Base-by-base conservation (phyloP, 169 alveolate genomes). In the Haemoproteus tartakovskyi region DNA sequence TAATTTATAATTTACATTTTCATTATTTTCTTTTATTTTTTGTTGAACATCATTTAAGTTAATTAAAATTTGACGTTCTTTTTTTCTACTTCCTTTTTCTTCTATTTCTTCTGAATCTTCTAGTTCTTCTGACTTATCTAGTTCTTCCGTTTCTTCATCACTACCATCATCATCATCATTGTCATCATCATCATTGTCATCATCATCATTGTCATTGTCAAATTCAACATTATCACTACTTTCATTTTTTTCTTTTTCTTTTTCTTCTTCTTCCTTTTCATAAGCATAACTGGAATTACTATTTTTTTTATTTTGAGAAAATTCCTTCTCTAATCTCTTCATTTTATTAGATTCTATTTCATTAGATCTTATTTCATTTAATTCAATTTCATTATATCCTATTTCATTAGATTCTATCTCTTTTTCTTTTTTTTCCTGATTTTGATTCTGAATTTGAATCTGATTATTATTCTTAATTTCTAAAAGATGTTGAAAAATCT, bases 101-200 rank as follows among this genome's bases (percentile, higher is more conserved):
- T 56, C 57, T 2, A 67, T 67, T 8, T 70, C 67, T n/a, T 19
- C 60, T 3, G 41, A 14, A 18, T 67, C 83, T 33, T 67, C 60
- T 16, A 60, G 62, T 60, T 8, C 45, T 9, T 56, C 83, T 2
- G 67, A 60, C 11, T 47, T 37, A 4, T 45, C 63, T 21, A 56
- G 47, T 16, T 43, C 22, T 6, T 70, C 83, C 0, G 74, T 41
- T 21, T 50, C 29, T 11, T 2, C 40, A 16, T 56, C 79, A 8
- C 18, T 41, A 12, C 74, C 43, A 33, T 9, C 9, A 33, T 33
- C 43, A 33, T 9, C 9, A 33, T 9, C 43, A 33, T 9, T 33
- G 9, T 33, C 43, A 33, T 9, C 9, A 33, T 33, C 43, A 33
- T 9, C 9, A 33, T 9, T 9, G 9, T 33, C 43, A 33, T 9